These are phyloP conservation scores for Zea luxurians DNA, from an alignment of 176 grass and related monocot genomes.

Conservation along the genomic window DNA sequence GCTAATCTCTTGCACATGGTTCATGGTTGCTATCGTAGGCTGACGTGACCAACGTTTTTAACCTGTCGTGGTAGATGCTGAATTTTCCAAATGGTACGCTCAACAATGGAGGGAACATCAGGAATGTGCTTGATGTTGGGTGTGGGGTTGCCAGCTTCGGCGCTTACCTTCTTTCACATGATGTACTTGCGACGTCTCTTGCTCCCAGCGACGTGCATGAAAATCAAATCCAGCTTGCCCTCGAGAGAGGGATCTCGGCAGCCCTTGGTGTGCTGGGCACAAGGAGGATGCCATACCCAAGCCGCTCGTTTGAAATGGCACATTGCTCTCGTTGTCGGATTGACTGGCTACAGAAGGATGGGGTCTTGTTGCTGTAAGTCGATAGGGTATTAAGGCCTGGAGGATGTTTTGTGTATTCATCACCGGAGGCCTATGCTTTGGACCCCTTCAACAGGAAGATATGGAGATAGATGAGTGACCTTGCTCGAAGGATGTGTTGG, in stretches of 20 bases:
- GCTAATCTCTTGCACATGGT: neutral
- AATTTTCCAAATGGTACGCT: slow-evolving; percentile 61
- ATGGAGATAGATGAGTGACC: slow-evolving; percentile 66
- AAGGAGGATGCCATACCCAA: slow-evolving; percentile 68
- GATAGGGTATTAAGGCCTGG: slow-evolving; percentile 72
- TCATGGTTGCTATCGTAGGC: neutral
- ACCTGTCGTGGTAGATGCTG: slow-evolving; percentile 50
- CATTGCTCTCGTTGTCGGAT: slow-evolving; percentile 82
- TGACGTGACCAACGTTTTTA: slow-evolving; percentile 6
- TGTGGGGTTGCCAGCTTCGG: slow-evolving; percentile 81
- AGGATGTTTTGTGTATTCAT: slow-evolving; percentile 80
- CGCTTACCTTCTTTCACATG: slow-evolving; percentile 64
- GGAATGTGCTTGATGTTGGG: slow-evolving; percentile 73
- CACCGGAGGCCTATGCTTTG: slow-evolving; percentile 69
- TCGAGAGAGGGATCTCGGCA: slow-evolving; percentile 71
- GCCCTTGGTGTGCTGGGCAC: slow-evolving; percentile 71
- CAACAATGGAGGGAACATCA: slow-evolving; percentile 63
- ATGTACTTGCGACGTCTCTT: slow-evolving; percentile 64
- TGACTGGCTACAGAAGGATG: slow-evolving; percentile 82
- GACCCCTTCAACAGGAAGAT: slow-evolving; percentile 63
- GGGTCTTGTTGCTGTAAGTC: slow-evolving; percentile 72
- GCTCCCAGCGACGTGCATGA: slow-evolving; percentile 84
- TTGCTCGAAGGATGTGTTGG: slow-evolving; percentile 76
- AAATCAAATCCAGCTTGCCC: slow-evolving; percentile 89
- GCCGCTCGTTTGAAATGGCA: slow-evolving; percentile 62